A percentile compares a stretch with the other conserved stretches of the same genome.
Evolutionary conservation across 1,139 yeast genomes (phyloP).

Genomic region (Pichia sp.): DNA sequence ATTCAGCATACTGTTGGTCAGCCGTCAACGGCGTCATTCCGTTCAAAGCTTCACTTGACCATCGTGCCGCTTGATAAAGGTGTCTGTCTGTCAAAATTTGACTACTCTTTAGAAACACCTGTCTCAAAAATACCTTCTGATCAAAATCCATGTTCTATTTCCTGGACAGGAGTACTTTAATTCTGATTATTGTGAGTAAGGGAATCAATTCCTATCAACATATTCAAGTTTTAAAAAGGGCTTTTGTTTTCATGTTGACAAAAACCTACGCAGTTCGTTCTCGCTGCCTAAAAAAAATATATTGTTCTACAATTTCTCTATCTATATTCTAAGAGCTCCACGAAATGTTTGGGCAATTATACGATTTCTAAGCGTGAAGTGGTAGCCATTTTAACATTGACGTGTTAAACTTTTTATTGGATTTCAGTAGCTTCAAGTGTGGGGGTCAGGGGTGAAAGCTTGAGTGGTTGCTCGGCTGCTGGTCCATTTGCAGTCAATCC

Average conservation of each 20-base stretch:
- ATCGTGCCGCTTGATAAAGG: constrained; percentile 17
- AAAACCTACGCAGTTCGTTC: not conserved
- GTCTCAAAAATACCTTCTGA: constrained; percentile 11
- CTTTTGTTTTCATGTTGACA: not conserved
- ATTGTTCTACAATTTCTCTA: not conserved
- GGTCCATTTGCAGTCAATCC: not conserved
- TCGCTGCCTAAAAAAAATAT: not conserved
- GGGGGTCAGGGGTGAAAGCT: not conserved
- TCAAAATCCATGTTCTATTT: constrained; percentile 18
- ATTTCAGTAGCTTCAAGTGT: not conserved
- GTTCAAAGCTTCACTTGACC: constrained; percentile 22
- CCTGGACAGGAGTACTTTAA: too few relatives aligned
- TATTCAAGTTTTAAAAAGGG: not conserved
- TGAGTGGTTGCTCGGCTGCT: not conserved
- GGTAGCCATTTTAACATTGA: too few relatives aligned
- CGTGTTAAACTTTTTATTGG: too few relatives aligned
- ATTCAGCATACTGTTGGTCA: constrained; percentile 19
- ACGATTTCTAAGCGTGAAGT: too few relatives aligned
- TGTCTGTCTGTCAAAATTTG: constrained; percentile 15
- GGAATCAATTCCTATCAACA: too few relatives aligned
- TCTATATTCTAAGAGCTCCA: not conserved
- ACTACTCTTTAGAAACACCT: constrained; percentile 15
- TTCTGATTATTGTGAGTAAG: too few relatives aligned
- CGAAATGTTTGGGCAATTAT: too few relatives aligned
- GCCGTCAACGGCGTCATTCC: constrained; percentile 16